Evolutionary conservation across 345 rosid genomes (phyloP).

Genomic region (Sonneratia alba): DNA sequence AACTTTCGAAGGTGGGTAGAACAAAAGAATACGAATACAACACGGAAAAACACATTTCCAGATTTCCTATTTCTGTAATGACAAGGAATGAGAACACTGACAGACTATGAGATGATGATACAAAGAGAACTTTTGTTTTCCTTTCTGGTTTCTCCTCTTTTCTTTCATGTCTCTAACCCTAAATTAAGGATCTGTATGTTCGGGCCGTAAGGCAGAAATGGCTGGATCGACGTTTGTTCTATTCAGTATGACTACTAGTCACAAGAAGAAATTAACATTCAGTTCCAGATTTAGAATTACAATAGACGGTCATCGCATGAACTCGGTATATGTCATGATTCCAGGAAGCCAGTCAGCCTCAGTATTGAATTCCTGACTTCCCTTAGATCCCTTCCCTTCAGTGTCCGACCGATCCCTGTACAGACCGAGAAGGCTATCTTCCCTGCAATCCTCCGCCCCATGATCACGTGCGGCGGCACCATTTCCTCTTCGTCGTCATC

Average conservation of each 20-base stretch:
- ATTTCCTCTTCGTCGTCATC: constrained; percentile 18
- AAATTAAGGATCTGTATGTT: too few relatives aligned
- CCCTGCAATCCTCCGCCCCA: constrained; percentile 38
- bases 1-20: too few relatives aligned
- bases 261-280: background rate
- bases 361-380: constrained; percentile 70
- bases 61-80: too few relatives aligned
- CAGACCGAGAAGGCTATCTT: constrained; percentile 75
- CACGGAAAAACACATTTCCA: too few relatives aligned
- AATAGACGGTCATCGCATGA: background rate
- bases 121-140: background rate
- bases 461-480: constrained; percentile 53
- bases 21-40: too few relatives aligned
- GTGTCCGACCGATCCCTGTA: constrained; percentile 71
- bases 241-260: too few relatives aligned
- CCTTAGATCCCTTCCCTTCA: constrained; percentile 76
- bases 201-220: too few relatives aligned
- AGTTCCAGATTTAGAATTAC: background rate
- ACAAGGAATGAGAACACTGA: too few relatives aligned
- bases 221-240: too few relatives aligned
- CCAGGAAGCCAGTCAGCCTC: constrained; percentile 82
- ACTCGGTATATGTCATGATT: constrained; percentile 23
- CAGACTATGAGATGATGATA: background rate
- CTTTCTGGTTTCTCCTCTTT: background rate
- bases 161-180: too few relatives aligned